A percentile compares a stretch with the other conserved stretches of the same genome.
These are phyloP conservation scores for Ilyonectria sp. DNA, from an alignment of 2,329 filamentous ascomycete species.

Conservation along the genomic window DNA sequence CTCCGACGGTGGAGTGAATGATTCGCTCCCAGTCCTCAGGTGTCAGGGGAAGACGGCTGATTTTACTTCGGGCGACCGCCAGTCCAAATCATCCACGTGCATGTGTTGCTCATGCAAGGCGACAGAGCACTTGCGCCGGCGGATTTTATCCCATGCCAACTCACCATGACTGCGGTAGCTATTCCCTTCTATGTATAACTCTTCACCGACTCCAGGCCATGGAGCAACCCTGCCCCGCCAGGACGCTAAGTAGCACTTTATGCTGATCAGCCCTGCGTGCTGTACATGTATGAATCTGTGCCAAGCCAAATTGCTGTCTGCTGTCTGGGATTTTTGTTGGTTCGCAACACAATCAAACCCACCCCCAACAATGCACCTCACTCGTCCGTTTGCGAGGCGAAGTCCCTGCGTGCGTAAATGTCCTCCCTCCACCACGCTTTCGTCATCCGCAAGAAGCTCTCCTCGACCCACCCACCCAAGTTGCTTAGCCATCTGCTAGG, in stretches of 20 bases:
- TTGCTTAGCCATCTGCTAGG: background rate
- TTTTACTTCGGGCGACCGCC: background rate
- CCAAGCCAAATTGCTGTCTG: slow-evolving; percentile 7
- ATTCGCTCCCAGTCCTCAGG: slow-evolving; percentile 3
- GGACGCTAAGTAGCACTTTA: slow-evolving; percentile 14
- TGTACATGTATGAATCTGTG: background rate
- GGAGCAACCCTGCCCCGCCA: slow-evolving; percentile 9
- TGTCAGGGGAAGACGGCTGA: background rate
- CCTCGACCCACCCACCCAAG: slow-evolving; percentile 12
- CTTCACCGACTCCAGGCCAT: slow-evolving; percentile 8
- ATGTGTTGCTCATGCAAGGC: background rate
- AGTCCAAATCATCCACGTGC: slow-evolving; percentile 5
- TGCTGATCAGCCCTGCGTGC: background rate
- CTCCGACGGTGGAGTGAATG: slow-evolving; percentile 3
- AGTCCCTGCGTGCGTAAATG: slow-evolving; percentile 8
- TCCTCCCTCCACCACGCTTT: background rate
- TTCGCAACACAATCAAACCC: slow-evolving; percentile 7
- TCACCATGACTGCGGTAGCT: background rate
- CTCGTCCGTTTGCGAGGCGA: slow-evolving; percentile 12
- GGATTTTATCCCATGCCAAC: background rate
- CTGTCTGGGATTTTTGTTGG: background rate
- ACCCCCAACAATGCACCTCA: slow-evolving; percentile 15
- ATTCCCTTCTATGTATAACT: background rate
- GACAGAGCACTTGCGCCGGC: background rate
- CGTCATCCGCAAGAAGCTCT: slow-evolving; percentile 7